These are phyloP conservation scores for Kuraishia ogatae DNA, from an alignment of 805 yeast species.

Conservation along the genomic window DNA sequence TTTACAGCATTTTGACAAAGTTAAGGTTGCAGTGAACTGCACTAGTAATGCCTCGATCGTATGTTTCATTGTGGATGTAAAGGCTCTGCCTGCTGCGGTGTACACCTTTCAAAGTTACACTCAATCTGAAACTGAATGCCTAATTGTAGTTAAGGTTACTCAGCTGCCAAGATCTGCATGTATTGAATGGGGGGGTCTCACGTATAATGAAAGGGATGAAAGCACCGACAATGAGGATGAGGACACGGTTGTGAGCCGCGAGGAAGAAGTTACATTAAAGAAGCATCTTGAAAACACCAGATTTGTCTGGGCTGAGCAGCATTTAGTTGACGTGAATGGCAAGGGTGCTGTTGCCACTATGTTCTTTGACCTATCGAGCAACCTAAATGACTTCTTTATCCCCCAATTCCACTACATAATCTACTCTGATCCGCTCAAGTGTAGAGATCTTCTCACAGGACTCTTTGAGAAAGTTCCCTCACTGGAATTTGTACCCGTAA, in stretches of 20 bases:
- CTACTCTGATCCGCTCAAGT: not conserved
- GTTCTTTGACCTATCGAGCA: not conserved
- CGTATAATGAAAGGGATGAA: conserved; percentile 33
- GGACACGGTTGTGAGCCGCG: not conserved
- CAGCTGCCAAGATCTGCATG: conserved; percentile 55
- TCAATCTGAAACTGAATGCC: conserved; percentile 9
- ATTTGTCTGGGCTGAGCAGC: not conserved
- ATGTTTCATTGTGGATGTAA: conserved; percentile 41
- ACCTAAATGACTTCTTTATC: not conserved
- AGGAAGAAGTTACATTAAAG: not conserved
- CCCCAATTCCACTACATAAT: not conserved
- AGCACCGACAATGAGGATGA: not conserved
- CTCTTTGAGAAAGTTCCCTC: not conserved
- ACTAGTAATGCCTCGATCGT: conserved; percentile 35
- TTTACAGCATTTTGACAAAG: conserved; percentile 65
- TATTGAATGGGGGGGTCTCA: conserved; percentile 71
- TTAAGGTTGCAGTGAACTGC: conserved; percentile 46
- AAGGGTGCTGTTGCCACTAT: not conserved
- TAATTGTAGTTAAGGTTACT: conserved; percentile 39
- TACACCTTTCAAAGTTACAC: conserved; percentile 39
- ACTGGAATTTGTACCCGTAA: conserved; percentile 20
- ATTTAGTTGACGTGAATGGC: not conserved
- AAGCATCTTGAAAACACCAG: not conserved
- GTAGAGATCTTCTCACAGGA: not conserved
- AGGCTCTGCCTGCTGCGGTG: conserved; percentile 21